Evolutionary conservation across 1,139 yeast genomes (phyloP).

Genomic region (Geotrichum candidum): DNA sequence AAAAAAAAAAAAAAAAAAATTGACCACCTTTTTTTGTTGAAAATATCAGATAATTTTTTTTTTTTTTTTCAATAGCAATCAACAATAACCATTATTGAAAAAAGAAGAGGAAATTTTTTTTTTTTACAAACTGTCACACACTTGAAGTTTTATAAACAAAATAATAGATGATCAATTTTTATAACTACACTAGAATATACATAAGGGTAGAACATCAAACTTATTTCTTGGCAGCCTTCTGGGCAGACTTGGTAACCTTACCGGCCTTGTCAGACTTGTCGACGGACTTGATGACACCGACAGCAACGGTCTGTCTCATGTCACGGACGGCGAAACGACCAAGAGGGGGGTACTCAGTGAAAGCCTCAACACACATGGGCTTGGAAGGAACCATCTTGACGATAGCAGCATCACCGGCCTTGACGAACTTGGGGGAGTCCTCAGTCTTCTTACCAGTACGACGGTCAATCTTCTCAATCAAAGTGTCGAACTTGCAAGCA

Average conservation of each 20-base stretch:
- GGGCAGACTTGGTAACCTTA: slow-evolving; percentile 99
- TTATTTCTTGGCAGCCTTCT: slow-evolving; percentile 73
- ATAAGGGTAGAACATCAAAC: background rate
- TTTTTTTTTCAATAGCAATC: too few species aligned
- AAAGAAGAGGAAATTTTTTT: too few species aligned
- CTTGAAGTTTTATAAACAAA: too few species aligned
- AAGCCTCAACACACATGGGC: slow-evolving; percentile 97
- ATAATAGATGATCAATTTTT: background rate
- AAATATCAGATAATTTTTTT: too few species aligned
- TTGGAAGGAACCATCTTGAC: slow-evolving; percentile 88
- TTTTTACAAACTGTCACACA: too few species aligned
- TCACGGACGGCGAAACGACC: slow-evolving; percentile 99
- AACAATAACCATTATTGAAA: too few species aligned
- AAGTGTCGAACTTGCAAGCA: slow-evolving; percentile 85
- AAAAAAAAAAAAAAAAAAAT: too few species aligned
- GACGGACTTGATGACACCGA: slow-evolving; percentile 98
- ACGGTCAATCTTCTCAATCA: slow-evolving; percentile 86
- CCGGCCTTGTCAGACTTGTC: slow-evolving; percentile 92
- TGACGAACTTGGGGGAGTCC: slow-evolving; percentile 78
- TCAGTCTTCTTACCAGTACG: slow-evolving; percentile 86
- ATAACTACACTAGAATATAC: background rate
- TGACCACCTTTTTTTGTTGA: too few species aligned
- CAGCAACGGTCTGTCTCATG: slow-evolving; percentile 96
- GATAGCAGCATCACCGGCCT: slow-evolving; percentile 92
- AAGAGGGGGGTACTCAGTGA: slow-evolving; percentile 96